These are phyloP conservation scores for Penicillium antarcticum DNA, from an alignment of 495 filamentous ascomycete species.

Conservation along the genomic window DNA sequence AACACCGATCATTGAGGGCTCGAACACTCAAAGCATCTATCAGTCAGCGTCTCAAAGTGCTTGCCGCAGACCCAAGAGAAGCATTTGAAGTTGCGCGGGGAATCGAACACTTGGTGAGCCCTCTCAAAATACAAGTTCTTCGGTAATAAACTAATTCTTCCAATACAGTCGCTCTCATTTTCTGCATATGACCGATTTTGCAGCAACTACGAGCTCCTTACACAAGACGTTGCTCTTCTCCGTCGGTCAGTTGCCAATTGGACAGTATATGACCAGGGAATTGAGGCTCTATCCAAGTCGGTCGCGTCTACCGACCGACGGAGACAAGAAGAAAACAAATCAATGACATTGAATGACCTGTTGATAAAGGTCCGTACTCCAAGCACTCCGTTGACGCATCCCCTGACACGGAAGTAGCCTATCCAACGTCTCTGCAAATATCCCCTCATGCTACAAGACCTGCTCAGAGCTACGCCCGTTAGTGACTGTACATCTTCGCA, in stretches of 20 bases:
- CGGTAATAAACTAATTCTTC: background rate
- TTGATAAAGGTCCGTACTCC: slow-evolving; percentile 72
- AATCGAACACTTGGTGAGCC: slow-evolving; percentile 68
- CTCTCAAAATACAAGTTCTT: background rate
- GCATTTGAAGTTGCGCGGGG: slow-evolving; percentile 72
- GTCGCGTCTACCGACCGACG: slow-evolving; percentile 67
- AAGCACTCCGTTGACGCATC: background rate
- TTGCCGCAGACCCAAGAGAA: slow-evolving; percentile 66
- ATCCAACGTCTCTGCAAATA: slow-evolving; percentile 94
- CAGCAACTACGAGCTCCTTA: slow-evolving; percentile 79
- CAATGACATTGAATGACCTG: slow-evolving; percentile 77
- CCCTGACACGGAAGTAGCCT: slow-evolving; percentile 54
- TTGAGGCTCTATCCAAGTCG: slow-evolving; percentile 79
- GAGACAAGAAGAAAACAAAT: slow-evolving; percentile 62
- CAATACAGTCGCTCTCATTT: slow-evolving; percentile 69
- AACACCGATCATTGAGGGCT: slow-evolving; percentile 28
- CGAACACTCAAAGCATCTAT: slow-evolving; percentile 27
- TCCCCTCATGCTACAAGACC: slow-evolving; percentile 78
- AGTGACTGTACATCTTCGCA: slow-evolving; percentile 80
- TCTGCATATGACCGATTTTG: slow-evolving; percentile 85
- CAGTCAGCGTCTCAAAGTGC: slow-evolving; percentile 28
- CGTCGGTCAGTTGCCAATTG: slow-evolving; percentile 71
- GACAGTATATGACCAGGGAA: slow-evolving; percentile 77
- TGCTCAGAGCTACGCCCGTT: slow-evolving; percentile 76
- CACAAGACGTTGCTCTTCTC: slow-evolving; percentile 67